phyloP scores from a whole-genome alignment of 257 asterid genomes.

The Solanum habrochaites region DNA sequence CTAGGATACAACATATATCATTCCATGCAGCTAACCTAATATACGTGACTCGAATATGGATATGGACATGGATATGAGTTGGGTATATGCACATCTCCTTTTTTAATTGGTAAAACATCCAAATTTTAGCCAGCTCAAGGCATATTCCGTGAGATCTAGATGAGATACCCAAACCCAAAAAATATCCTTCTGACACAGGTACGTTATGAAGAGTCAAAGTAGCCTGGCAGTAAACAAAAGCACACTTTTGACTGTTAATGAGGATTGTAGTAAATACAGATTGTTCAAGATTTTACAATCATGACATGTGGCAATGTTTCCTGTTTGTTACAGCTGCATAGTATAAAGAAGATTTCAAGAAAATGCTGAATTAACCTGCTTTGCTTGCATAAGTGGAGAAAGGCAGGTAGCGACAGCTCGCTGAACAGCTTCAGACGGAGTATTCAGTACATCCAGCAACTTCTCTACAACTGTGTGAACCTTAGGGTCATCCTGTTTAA shows the following conservation, averaged over 20 bases:
- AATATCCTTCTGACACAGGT: not conserved
- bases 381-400: conserved; percentile 89
- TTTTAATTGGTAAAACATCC: not conserved
- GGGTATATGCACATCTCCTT: not conserved
- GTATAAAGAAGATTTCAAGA: not conserved
- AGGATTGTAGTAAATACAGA: not conserved
- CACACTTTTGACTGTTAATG: not conserved
- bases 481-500: conserved; percentile 78
- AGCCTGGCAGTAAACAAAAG: not conserved
- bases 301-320: not conserved
- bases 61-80: not conserved
- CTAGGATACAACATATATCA: not conserved
- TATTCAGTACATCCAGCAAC: conserved; percentile 86
- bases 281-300: not conserved
- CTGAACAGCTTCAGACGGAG: conserved; percentile 98
- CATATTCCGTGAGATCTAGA: not conserved
- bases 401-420: conserved; percentile 92
- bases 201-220: not conserved
- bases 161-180: not conserved
- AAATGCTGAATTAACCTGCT: conserved; percentile 46
- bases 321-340: not conserved
- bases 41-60: not conserved
- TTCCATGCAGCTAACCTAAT: not conserved
- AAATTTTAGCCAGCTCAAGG: not conserved
- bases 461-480: conserved; percentile 93